Evolutionary conservation across 2,329 filamentous ascomycete genomes (phyloP).

Genomic region (Teratosphaeria zuluensis): DNA sequence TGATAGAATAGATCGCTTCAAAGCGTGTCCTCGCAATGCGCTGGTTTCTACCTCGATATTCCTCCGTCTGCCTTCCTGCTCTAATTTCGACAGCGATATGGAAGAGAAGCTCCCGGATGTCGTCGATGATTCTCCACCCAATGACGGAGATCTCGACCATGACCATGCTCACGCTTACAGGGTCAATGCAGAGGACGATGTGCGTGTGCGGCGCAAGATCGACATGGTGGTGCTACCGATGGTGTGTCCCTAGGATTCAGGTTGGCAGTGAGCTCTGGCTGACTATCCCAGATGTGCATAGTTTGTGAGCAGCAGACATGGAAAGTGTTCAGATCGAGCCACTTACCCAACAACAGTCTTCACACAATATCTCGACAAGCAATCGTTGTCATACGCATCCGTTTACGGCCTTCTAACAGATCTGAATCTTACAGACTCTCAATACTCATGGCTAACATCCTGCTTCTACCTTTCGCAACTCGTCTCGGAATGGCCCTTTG

Average conservation of each 20-base stretch:
- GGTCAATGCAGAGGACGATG: background rate
- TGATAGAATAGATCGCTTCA: too few species aligned
- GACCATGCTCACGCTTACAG: background rate
- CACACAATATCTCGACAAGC: background rate
- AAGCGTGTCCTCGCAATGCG: too few species aligned
- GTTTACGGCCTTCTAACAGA: background rate
- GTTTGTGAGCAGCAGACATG: background rate
- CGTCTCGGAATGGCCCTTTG: background rate
- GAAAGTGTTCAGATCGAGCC: background rate
- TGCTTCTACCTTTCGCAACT: background rate
- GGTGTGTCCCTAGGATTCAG: background rate
- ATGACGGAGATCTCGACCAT: background rate
- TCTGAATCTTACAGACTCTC: background rate
- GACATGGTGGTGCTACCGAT: conserved; percentile 1
- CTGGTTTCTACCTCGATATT: too few species aligned
- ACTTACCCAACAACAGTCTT: background rate
- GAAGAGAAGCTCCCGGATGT: background rate
- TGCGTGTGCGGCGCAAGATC: background rate
- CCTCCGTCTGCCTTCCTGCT: too few species aligned
- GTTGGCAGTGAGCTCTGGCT: background rate
- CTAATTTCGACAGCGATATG: too few species aligned
- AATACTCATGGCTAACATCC: background rate
- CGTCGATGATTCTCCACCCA: background rate
- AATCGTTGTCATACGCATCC: background rate
- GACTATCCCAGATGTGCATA: background rate